Conservation (phyloP, 441 rosid genomes). For the Erodium chrysanthum region DNA sequence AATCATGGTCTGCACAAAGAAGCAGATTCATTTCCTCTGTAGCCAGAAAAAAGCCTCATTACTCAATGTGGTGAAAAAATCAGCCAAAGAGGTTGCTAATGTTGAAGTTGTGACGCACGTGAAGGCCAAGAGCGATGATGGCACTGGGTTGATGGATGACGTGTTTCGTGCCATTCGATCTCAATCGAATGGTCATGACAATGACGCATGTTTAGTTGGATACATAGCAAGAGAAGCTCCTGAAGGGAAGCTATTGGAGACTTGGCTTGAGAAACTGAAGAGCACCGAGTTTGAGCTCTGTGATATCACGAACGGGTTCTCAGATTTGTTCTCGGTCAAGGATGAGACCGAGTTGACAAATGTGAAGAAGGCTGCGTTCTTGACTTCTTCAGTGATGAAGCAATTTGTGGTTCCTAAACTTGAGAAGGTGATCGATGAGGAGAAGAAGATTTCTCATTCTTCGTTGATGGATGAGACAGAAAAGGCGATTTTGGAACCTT, state of each 20-base stretch:
- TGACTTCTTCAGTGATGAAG: conserved; percentile 57
- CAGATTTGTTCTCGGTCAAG: conserved; percentile 68
- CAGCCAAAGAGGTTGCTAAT: conserved; percentile 50
- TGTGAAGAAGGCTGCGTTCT: conserved; percentile 69
- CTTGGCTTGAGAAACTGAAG: conserved; percentile 54
- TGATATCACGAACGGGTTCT: conserved; percentile 61
- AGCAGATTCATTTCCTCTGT: conserved; percentile 68
- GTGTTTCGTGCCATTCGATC: conserved; percentile 46
- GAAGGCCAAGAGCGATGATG: conserved; percentile 58
- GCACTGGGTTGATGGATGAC: conserved; percentile 45
- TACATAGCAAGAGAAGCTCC: conserved; percentile 62
- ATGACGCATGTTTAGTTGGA: conserved; percentile 42
- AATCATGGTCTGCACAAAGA: conserved; percentile 64
- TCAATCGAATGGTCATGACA: conserved; percentile 28
- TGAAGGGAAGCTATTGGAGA: conserved; percentile 75
- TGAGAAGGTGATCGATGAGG: conserved; percentile 80
- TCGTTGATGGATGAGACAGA: conserved; percentile 66
- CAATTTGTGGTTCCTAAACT: conserved; percentile 68
- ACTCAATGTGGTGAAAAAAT: conserved; percentile 49
- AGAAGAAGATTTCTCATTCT: conserved; percentile 68
- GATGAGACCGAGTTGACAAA: conserved; percentile 47
- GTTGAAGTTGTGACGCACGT: conserved; percentile 60
- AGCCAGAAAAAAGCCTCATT: conserved; percentile 61
- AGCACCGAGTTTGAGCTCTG: conserved; percentile 38
- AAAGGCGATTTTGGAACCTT: conserved; percentile 71